Percentiles rank a stretch among this genome's conserved stretches.
These are phyloP conservation scores for Fusarium tupiense DNA, from an alignment of 2,329 filamentous ascomycete species.

Conservation along the genomic window DNA sequence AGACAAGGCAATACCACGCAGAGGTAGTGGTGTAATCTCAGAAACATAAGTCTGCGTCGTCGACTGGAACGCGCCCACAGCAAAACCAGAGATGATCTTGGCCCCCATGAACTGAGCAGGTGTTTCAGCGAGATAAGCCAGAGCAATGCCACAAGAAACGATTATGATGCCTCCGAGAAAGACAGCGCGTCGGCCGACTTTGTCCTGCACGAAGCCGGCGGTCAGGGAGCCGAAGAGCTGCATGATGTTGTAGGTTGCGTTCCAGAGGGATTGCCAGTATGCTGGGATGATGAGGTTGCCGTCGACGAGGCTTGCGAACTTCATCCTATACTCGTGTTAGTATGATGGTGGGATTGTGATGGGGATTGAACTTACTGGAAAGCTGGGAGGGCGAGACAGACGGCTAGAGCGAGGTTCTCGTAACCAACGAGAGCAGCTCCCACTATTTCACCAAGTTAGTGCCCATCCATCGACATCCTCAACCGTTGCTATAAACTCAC, in stretches of 20 bases:
- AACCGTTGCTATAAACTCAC: not conserved
- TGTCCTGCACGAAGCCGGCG: slow-evolving; percentile 3
- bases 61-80: slow-evolving; percentile 7
- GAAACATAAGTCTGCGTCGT: slow-evolving; percentile 19
- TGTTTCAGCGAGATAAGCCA: slow-evolving; percentile 4
- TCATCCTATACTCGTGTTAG: not conserved
- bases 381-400: slow-evolving; percentile 2
- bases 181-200: not conserved
- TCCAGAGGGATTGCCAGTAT: slow-evolving; percentile 14
- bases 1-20: slow-evolving; percentile 2
- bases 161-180: not conserved
- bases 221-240: not conserved
- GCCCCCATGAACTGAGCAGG: slow-evolving; percentile 17
- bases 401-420: slow-evolving; percentile 3
- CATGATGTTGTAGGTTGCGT: slow-evolving; percentile 11
- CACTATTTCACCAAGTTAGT: not conserved
- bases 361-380: not conserved
- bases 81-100: slow-evolving; percentile 15
- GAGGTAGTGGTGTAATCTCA: not conserved
- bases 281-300: slow-evolving; percentile 8
- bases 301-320: slow-evolving; percentile 3
- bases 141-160: not conserved
- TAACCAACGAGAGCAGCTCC: slow-evolving; percentile 1
- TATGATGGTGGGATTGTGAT: fast-evolving
- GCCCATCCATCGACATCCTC: fast-evolving